Conservation (phyloP, 306 rosid genomes). For the Astragalus membranaceus region DNA sequence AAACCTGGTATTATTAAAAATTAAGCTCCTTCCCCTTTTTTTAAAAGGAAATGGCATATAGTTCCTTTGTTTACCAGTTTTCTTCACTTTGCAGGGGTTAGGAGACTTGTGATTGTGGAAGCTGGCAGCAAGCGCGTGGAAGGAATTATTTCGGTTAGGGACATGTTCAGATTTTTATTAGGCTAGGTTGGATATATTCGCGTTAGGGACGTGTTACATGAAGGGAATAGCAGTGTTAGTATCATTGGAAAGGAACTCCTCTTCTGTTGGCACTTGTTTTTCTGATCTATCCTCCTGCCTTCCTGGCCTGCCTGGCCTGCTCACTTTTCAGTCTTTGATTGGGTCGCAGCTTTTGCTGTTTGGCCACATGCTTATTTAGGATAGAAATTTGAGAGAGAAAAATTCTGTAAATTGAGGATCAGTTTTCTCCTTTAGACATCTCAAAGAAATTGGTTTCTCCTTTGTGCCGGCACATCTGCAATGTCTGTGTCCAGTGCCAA, state of each 20-base stretch:
- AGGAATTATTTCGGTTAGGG: constrained; percentile 74
- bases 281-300: constrained; percentile 28
- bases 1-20: constrained; percentile 46
- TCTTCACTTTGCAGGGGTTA: constrained; percentile 48
- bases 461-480: constrained; percentile 45
- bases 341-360: constrained; percentile 24
- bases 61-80: constrained; percentile 1
- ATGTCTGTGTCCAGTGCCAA: constrained; percentile 39
- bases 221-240: constrained; percentile 15
- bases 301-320: constrained; percentile 26
- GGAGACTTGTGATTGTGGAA: constrained; percentile 86
- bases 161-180: constrained; percentile 73
- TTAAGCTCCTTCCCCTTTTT: not conserved
- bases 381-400: constrained; percentile 38
- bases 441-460: constrained; percentile 23
- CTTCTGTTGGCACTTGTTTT: constrained; percentile 19
- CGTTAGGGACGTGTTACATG: too few species aligned
- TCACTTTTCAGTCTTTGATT: constrained; percentile 21
- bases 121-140: constrained; percentile 91
- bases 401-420: constrained; percentile 56
- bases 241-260: constrained; percentile 23
- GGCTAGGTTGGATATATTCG: constrained; percentile 31
- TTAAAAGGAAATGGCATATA: not conserved
- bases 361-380: constrained; percentile 29
- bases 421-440: constrained; percentile 22